Base-by-base conservation (phyloP, 2,329 filamentous ascomycete species). In the Calonectria leucothoes region DNA sequence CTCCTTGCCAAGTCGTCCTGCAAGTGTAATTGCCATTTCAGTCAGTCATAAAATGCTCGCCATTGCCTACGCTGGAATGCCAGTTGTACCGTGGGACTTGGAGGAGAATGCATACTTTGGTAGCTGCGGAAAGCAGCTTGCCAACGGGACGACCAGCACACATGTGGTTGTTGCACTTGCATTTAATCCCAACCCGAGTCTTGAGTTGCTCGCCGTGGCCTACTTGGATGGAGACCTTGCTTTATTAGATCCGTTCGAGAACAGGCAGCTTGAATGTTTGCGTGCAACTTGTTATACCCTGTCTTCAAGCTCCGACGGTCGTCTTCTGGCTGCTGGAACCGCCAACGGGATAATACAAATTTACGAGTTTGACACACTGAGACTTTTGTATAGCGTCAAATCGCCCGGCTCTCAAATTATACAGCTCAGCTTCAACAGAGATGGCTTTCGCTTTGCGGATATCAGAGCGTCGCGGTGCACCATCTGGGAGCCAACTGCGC, bases 11-110 rank as follows among this genome's bases (percentile, higher is more conserved):
- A 74, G 66, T 27, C 23, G 33, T 11, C 35, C 68, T 17, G 79
- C 82, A 11, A 69, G 63, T 45, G 75, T 79, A 29, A 67, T 82
- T 29, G 69, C 82, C n/a, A 73, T 85, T 48, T 82, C 82, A 11
- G 55, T 75, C 12, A 75, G 67, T 49, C 81, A 83, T 51, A 69
- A 77, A 55, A 82, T 84, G 77, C 69, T 85, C 27, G 83, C 83
- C 49, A 77, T 82, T 12, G 80, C 81, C 11, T 83, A 85, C 61
- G 77, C 68, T 25, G 75, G 81, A 51, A 71, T 77, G 37, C 80
- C 82, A 3, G 82, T 85, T 45, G 79, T 70, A 8, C 70, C 85
- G 14, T 86, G 82, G 83, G 82, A 85, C 48, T 72, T 85, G 20
- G 75, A 79, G 55, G 81, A 81, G 55, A 76, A 83, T 37, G 68